Base-by-base conservation (phyloP, 2,329 filamentous ascomycete species). In the Celoporthe dispersa region DNA sequence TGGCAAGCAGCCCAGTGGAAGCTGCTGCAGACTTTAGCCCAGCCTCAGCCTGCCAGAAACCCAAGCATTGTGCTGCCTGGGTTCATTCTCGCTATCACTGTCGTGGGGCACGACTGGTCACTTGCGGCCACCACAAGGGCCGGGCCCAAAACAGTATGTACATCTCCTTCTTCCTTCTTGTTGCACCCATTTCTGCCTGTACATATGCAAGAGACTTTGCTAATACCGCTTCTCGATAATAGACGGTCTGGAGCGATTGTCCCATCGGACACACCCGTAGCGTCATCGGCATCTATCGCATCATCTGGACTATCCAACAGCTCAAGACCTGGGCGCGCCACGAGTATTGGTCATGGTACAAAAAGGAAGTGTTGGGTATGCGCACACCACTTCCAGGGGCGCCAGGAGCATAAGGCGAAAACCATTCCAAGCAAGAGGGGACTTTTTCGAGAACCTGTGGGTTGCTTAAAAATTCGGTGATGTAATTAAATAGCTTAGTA, bases 1-100 rank as follows among this genome's bases (percentile, higher is more conserved):
- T 68, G 67, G 61, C 25, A 22, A 25, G 67, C 59, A 6, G 67
- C 67, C 16, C 67, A 64, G 44, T 68, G 61, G 67, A 68, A 39
- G 11, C 22, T 60, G 60, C 48, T 68, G 12, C 60, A 68, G n/a
- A 39, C 9, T 25, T 1, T 53, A 3, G 3, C 14, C 51, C n/a
- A 53, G 3, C n/a, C n/a, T 25, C n/a, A 53, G 51, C 51, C 44
- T 9, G 19, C 9, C 51, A 16, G 8, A n/a, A 28, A 2, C n/a
- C 28, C 51, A 25, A 53, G 44, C 22, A n/a, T 33, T n/a, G 19
- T 33, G 25, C 19, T 25, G 59, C 59, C 37, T 22, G 11, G 12
- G 5, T 62, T 22, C 59, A 6, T 62, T 14, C 59, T 35, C 22
- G 59, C 31, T 8, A 25, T 62, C 11, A n/a, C 12, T 16, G 33